Conservation (phyloP, 2,329 filamentous ascomycete genomes). For the Bipolaris victoriae region DNA sequence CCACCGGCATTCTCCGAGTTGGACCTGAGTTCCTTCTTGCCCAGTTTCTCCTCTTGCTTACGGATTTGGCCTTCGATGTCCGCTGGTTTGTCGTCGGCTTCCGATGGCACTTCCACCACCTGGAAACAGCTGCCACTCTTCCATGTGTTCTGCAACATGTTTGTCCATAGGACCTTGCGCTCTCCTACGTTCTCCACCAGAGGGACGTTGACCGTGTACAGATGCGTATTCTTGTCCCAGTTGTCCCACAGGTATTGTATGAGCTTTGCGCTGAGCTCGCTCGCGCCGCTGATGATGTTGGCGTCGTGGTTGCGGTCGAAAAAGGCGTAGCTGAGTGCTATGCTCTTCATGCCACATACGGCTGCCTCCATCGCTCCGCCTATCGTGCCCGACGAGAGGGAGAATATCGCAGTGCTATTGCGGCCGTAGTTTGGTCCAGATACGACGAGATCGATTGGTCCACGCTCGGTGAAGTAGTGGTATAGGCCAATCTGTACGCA, state of each 20-base stretch:
- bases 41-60: slow-evolving; percentile 62
- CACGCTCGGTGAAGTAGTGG: slow-evolving; percentile 54
- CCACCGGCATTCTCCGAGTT: slow-evolving; percentile 25
- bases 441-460: slow-evolving; percentile 56
- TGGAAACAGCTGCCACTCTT: slow-evolving; percentile 82
- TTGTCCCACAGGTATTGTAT: slow-evolving; percentile 79
- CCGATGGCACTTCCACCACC: slow-evolving; percentile 71
- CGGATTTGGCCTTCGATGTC: slow-evolving; percentile 77
- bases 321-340: slow-evolving; percentile 91
- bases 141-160: slow-evolving; percentile 93
- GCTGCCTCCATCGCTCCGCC: slow-evolving; percentile 59
- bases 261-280: slow-evolving; percentile 73
- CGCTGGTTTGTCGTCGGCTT: slow-evolving; percentile 64
- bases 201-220: slow-evolving; percentile 94
- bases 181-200: slow-evolving; percentile 75
- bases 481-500: slow-evolving; percentile 58
- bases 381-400: slow-evolving; percentile 56
- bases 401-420: slow-evolving; percentile 59
- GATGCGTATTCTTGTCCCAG: slow-evolving; percentile 73
- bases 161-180: slow-evolving; percentile 78
- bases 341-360: slow-evolving; percentile 60
- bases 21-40: slow-evolving; percentile 48
- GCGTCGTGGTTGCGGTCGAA: slow-evolving; percentile 85
- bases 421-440: slow-evolving; percentile 59
- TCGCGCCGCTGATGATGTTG: slow-evolving; percentile 77